phyloP scores from a whole-genome alignment of 257 asterid species.

The Ajuga chamaepitys region DNA sequence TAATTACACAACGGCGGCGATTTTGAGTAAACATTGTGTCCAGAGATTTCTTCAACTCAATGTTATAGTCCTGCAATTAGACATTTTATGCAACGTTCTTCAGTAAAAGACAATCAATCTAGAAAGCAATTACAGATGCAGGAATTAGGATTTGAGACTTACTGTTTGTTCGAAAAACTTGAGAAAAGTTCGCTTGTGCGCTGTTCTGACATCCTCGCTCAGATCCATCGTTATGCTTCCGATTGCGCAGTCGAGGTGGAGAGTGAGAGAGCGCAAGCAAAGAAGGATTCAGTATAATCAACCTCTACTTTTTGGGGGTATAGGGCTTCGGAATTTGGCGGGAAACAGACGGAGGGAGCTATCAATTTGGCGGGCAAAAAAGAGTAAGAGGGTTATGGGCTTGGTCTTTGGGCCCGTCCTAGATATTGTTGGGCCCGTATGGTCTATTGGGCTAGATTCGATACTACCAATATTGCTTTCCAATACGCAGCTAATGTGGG shows the following conservation, averaged over 20 bases:
- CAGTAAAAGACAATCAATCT: not conserved
- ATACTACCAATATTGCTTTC: too few relatives aligned
- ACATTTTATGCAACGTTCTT: not conserved
- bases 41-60: conserved; percentile 51
- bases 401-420: conserved; percentile 5
- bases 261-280: not conserved
- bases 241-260: conserved; percentile 5
- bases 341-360: conserved; percentile 23
- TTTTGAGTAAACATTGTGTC: conserved; percentile 54
- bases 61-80: conserved; percentile 48
- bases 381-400: not conserved
- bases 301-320: not conserved
- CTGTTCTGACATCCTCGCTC: conserved; percentile 71
- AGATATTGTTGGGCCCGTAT: too few relatives aligned
- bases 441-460: not conserved
- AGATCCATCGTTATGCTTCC: conserved; percentile 54
- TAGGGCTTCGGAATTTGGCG: conserved; percentile 46
- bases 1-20: conserved; percentile 68
- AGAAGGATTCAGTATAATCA: not conserved
- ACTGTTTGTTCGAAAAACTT: conserved; percentile 86
- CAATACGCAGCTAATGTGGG: too few relatives aligned
- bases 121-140: not conserved
- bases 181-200: conserved; percentile 79
- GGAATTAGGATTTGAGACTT: conserved; percentile 9
- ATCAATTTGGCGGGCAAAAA: conserved; percentile 44